phyloP scores from a whole-genome alignment of 495 filamentous ascomycete genomes.

The Penicillium taxi region DNA sequence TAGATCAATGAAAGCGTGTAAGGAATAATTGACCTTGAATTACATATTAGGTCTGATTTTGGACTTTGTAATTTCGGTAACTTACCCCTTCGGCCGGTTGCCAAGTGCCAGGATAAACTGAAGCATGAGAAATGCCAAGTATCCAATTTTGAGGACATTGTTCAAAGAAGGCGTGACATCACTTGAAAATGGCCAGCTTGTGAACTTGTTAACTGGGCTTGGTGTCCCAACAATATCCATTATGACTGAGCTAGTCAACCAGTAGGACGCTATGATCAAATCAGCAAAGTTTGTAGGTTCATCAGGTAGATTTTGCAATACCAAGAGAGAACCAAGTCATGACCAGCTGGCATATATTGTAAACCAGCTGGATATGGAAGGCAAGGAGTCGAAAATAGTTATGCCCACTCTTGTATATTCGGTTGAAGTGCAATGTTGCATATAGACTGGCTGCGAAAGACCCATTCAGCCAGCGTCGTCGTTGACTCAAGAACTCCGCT shows the following conservation, averaged over 20 bases:
- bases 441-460: slow-evolving; percentile 94
- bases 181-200: slow-evolving; percentile 67
- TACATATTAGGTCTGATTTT: background rate
- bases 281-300: background rate
- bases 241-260: slow-evolving; percentile 87
- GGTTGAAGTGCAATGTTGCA: slow-evolving; percentile 91
- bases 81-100: slow-evolving; percentile 82
- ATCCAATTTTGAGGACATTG: slow-evolving; percentile 78
- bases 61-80: background rate
- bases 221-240: slow-evolving; percentile 86
- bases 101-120: slow-evolving; percentile 95
- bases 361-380: slow-evolving; percentile 86
- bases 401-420: slow-evolving; percentile 93
- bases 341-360: slow-evolving; percentile 78
- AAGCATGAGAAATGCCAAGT: slow-evolving; percentile 74
- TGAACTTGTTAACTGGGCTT: slow-evolving; percentile 34
- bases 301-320: slow-evolving; percentile 19
- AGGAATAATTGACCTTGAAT: slow-evolving; percentile 47
- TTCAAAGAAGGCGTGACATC: slow-evolving; percentile 78
- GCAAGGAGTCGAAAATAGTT: slow-evolving; percentile 89
- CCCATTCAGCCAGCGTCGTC: slow-evolving; percentile 93
- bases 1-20: slow-evolving; percentile 81
- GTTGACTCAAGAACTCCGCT: slow-evolving; percentile 88
- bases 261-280: slow-evolving; percentile 59
- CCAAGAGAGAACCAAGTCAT: slow-evolving; percentile 92